phyloP scores from a whole-genome alignment of 106 monocot species.

The Amphibolis antarctica region DNA sequence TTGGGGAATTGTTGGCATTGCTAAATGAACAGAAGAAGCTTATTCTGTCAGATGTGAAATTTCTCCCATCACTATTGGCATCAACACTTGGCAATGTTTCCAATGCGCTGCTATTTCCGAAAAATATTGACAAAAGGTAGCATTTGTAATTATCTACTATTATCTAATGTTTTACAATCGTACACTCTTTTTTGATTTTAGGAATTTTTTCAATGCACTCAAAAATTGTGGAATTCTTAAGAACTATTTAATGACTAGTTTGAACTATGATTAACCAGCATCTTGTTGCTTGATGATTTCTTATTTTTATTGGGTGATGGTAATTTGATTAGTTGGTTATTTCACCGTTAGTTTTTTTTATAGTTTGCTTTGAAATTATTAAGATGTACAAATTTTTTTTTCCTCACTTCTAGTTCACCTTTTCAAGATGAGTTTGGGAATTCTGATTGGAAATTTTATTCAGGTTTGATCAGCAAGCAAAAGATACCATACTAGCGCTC shows the following conservation, averaged over 20 bases:
- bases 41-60: slow-evolving; percentile 62
- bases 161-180: neutral
- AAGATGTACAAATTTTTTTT: neutral
- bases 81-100: slow-evolving; percentile 39
- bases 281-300: too few relatives aligned
- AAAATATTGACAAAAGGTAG: slow-evolving; percentile 53
- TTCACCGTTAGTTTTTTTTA: too few relatives aligned
- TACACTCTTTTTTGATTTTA: neutral
- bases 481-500: slow-evolving; percentile 47
- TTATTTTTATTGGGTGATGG: too few relatives aligned
- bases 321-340: too few relatives aligned
- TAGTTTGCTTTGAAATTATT: too few relatives aligned
- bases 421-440: neutral
- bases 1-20: slow-evolving; percentile 46
- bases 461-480: slow-evolving; percentile 70
- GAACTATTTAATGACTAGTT: too few relatives aligned
- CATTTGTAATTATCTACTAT: neutral
- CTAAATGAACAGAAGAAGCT: slow-evolving; percentile 51
- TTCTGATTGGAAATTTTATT: slow-evolving; percentile 7
- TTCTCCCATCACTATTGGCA: slow-evolving; percentile 53
- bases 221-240: too few relatives aligned
- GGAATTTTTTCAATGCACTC: neutral
- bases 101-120: slow-evolving; percentile 34
- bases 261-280: too few relatives aligned
- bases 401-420: neutral